A percentile compares a stretch with the other conserved stretches of the same genome.
These are phyloP conservation scores for Phytophthora pini DNA, from an alignment of 352 stramenopile genomes.

Conservation along the genomic window DNA sequence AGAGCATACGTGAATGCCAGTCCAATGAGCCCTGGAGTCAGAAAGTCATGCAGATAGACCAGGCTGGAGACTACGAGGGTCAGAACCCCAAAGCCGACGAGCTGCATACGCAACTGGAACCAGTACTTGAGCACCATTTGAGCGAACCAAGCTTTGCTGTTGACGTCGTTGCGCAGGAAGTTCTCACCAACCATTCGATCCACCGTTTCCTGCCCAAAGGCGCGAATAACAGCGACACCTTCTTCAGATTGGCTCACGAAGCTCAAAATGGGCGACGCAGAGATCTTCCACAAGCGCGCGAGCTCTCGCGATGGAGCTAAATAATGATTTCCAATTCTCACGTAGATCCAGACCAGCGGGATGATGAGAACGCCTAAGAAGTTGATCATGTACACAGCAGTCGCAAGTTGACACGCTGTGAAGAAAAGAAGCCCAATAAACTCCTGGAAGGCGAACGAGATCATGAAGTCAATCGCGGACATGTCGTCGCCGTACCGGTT, in stretches of 20 bases:
- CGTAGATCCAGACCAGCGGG: constrained; percentile 84
- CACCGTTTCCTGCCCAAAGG: constrained; percentile 40
- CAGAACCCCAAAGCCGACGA: constrained; percentile 49
- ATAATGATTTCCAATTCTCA: constrained; percentile 49
- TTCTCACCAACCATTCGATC: constrained; percentile 33
- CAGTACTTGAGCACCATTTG: constrained; percentile 43
- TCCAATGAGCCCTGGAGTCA: constrained; percentile 73
- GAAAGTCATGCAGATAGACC: constrained; percentile 36
- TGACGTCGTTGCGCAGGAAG: constrained; percentile 37
- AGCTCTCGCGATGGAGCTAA: constrained; percentile 51
- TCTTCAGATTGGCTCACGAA: constrained; percentile 37
- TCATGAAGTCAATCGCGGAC: constrained; percentile 85
- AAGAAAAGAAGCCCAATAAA: constrained; percentile 72
- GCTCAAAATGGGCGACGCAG: constrained; percentile 50
- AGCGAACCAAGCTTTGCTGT: constrained; percentile 35
- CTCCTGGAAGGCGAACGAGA: constrained; percentile 35
- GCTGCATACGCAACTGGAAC: constrained; percentile 59
- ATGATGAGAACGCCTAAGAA: constrained; percentile 78
- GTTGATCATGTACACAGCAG: constrained; percentile 79
- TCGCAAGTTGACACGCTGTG: constrained; percentile 75
- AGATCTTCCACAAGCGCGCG: constrained; percentile 42
- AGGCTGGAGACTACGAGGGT: constrained; percentile 46
- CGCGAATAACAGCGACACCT: constrained; percentile 44
- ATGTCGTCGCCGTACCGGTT: constrained; percentile 93
- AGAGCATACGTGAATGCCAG: constrained; percentile 89